Evolutionary conservation across 2,329 filamentous ascomycete species (phyloP), one percentile per base, ranked within the genome.

Genomic region (Fusarium incarnatum): DNA sequence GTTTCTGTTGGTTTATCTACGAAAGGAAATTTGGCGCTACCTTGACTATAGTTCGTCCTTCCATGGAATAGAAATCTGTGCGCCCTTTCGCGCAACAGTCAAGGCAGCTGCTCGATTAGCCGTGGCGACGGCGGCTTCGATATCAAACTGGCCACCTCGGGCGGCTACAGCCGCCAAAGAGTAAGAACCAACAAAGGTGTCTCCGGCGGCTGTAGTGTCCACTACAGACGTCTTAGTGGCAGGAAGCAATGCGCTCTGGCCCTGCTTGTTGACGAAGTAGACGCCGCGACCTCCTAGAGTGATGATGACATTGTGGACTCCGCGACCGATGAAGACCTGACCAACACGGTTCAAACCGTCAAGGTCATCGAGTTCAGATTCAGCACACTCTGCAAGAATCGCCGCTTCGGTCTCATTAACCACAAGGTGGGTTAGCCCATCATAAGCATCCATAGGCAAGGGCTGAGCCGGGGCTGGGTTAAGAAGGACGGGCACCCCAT

Each of bases 141-240:
- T 84, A 60, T 87, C 84, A 60, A 89, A 87, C 15, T 61, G 65
- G 15, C 60, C 74, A 27, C 63, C 73, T 37, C 69, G 72, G n/a
- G 77, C 77, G 55, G 77, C 84, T 41, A 93, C 92, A 30, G 91
- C 86, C 60, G 89, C 88, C 27, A 96, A 88, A 5, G 93, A 92
- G 78, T 97, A 97, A 23, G 89, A 92, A 3, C 96, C 95, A 8
- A 97, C 93, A 81, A 98, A 98, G 0, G 95, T 98, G 79, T 98
- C 95, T 0, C 95, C 95, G 8, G 96, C 96, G 3, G 92, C 95
- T 10, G 95, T 98, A 2, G 95, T 98, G 79, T 98, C 95, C 7
- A 98, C 89, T 3, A 98, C 95, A 22, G 79, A 81, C 6, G 93
- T 91, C 79, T 92, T 91, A 67, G 88, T 85, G 0, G 92, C 93